Evolutionary conservation across 2,329 filamentous ascomycete species (phyloP), one percentile per base, ranked within the genome.

Genomic region (Ophiocordyceps camponoti-rufipedis): DNA sequence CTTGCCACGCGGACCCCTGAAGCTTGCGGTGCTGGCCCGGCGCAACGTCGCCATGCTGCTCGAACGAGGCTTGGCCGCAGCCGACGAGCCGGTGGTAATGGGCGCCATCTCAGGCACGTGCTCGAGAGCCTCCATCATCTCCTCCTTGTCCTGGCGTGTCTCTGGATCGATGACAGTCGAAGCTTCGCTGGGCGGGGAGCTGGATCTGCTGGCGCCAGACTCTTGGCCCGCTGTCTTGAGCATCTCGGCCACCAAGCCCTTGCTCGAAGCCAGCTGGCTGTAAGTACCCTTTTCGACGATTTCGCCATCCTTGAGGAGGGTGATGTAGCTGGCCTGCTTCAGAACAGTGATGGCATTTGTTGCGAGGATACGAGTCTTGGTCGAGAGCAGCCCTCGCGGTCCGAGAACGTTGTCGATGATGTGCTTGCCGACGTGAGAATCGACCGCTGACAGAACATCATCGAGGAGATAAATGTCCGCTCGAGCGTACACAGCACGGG

Each of bases 391-490:
- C 52, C 91, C 91, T 49, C 80, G 82, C 5, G 82, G 72, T 12
- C 91, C 91, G 33, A 98, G 75, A 1, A 98, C 91, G 50, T 91
- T 85, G 58, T 96, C 84, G 55, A 95, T 95, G 47, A 98, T 74
- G 63, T 98, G 91, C 51, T 85, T 76, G 44, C 91, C 91, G 48
- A 98, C 91, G 58, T 98, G 91, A 51, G 94, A 89, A 63, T 98
- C 91, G n/a, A 98, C 91, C 1, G 93, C 91, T 14, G 89, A 96
- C 11, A 98, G 71, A 49, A 88, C 84, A 59, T 98, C 91, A 53
- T 98, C 91, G 11, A 98, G 71, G 12, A 98, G 71, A 57, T 96
- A 96, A 44, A 98, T 78, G 59, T 98, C 93, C n/a, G 91, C 87
- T 53, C 91, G 77, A 44, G 93, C 88, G 58, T 98, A 98, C 1